phyloP scores from a whole-genome alignment of 1,284 basidiomycete genomes.

The Porogramme epimiltina region DNA sequence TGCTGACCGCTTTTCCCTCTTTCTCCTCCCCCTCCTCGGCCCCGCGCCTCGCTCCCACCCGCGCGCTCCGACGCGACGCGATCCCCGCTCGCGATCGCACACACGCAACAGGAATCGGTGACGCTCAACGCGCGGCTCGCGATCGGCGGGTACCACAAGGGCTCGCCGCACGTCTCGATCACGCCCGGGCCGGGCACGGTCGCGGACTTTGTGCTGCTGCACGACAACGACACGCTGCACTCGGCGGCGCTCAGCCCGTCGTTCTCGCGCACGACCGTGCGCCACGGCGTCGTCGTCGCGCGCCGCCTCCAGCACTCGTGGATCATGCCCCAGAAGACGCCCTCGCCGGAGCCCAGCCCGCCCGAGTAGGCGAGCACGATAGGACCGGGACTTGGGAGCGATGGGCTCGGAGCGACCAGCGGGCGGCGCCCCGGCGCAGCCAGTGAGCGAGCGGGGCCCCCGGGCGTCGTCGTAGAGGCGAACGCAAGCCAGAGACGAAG shows the following conservation, averaged over 20 bases:
- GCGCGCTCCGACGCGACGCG: no score
- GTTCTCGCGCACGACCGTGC: constrained; percentile 47
- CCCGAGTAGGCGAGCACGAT: no score
- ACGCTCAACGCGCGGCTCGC: constrained; percentile 34
- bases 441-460: no score
- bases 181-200: constrained; percentile 40
- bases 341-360: constrained; percentile 16
- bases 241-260: constrained; percentile 51
- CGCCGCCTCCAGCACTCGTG: constrained; percentile 21
- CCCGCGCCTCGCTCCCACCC: no score
- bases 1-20: no score
- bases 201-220: constrained; percentile 65
- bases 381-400: no score
- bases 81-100: background rate
- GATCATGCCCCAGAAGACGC: constrained; percentile 21
- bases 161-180: constrained; percentile 31
- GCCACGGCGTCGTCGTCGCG: constrained; percentile 28
- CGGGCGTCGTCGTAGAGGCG: no score
- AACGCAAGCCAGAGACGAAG: no score
- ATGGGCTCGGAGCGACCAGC: no score
- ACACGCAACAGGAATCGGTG: constrained; percentile 25
- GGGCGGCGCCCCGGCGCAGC: no score
- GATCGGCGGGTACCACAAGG: constrained; percentile 37
- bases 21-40: no score
- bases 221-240: constrained; percentile 46